Percentiles rank a stretch among this genome's conserved stretches.
These are phyloP conservation scores for Hypoxylon sp. DNA, from an alignment of 2,329 filamentous ascomycete species.

Conservation along the genomic window DNA sequence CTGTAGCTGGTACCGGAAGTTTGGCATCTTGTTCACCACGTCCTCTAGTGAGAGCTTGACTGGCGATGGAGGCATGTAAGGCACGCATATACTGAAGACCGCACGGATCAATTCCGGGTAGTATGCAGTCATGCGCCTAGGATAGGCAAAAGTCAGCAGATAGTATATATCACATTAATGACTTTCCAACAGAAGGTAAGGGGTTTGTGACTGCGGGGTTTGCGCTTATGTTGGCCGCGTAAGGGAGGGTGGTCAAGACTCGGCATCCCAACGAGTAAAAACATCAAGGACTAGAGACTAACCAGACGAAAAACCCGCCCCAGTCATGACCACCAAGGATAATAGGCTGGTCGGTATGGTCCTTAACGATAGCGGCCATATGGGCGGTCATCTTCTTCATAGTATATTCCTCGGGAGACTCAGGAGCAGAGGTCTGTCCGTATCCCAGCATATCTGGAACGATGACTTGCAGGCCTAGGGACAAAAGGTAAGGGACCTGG, in stretches of 20 bases:
- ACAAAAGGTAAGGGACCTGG: constrained; percentile 83
- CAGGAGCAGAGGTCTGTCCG: constrained; percentile 79
- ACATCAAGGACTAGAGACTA: constrained; percentile 17
- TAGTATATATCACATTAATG: not conserved
- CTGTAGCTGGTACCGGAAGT: constrained; percentile 89
- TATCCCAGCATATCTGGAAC: constrained; percentile 91
- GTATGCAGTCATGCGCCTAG: constrained; percentile 76
- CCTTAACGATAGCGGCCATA: constrained; percentile 78
- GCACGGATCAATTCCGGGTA: constrained; percentile 80
- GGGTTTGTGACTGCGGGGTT: constrained; percentile 3
- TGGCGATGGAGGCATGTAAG: constrained; percentile 72
- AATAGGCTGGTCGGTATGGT: constrained; percentile 69
- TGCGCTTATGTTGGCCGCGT: not conserved
- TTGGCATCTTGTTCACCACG: constrained; percentile 72
- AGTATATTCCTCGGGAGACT: constrained; percentile 74
- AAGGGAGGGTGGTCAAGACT: not conserved
- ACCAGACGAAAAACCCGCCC: constrained; percentile 83
- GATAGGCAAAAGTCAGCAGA: constrained; percentile 9
- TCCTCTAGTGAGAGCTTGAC: constrained; percentile 71
- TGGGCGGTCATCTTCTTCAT: constrained; percentile 81
- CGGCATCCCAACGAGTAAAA: not conserved
- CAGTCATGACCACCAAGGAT: constrained; percentile 95
- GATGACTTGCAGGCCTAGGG: constrained; percentile 82
- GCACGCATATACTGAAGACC: constrained; percentile 86
- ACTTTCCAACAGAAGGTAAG: not conserved